Evolutionary conservation across 2,329 filamentous ascomycete species (phyloP), one percentile per base, ranked within the genome.

Genomic region (Trichoderma sp.): DNA sequence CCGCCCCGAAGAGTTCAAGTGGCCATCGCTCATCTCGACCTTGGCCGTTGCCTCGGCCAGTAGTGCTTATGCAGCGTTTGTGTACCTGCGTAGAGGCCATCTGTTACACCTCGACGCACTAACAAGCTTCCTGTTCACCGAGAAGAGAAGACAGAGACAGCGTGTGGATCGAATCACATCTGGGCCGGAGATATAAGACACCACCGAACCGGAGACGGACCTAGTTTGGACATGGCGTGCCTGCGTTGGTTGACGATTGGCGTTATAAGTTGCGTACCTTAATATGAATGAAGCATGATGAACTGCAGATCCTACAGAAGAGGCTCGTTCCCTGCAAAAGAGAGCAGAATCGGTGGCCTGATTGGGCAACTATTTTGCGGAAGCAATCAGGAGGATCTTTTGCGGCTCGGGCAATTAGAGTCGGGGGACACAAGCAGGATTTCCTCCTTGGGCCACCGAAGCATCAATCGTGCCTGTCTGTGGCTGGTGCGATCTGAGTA

Each of bases 1-100:
- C 1, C 81, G 82, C 0, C 91, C 92, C 0, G 84, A 86, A 4
- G 85, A 92, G 75, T 94, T 94, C 78, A 83, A 83, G 70, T 90
- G 87, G 77, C 91, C 92, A 0, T 86, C 88, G 0, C 78, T 87
- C 7, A 84, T 93, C 60, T 58, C 58, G 8, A 30, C 69, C 12
- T 21, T 39, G 15, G 67, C 71, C 6, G 71, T 72, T 47, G 32
- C 58, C 8, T 57, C 60, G 11, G 71, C 71, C 18, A 60, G 66
- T 30, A 30, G 26, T 32, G 47, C 60, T 21, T 72, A 72, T 62
- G 51, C 71, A 7, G 5, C 24, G 15, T 72, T 70, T 72, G 67
- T 71, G 9, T 65, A 61, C n/a, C 26, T 28, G 21, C 43, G 61
- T 9, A 70, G 71, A 43, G 71, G 71, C 4, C 71, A 72, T 62